Base-by-base conservation (phyloP, 202 grass and related monocot species). In the Dendrocalamus latiflorus region DNA sequence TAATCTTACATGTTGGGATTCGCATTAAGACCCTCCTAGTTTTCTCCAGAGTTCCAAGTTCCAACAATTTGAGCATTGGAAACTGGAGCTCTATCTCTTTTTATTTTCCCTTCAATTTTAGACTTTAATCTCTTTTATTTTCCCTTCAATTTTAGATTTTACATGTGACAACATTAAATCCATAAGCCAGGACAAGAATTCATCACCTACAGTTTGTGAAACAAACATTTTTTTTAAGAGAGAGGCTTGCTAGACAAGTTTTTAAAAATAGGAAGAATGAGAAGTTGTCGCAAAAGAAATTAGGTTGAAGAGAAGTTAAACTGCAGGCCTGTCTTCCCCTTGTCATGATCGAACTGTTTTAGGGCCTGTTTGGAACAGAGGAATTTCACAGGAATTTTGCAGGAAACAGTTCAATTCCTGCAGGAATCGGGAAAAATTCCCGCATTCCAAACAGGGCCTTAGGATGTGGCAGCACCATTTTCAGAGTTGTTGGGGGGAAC, bases 341-440 rank as follows among this genome's bases (percentile, higher is more conserved):
- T 75, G 82, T 93, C 95, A 88, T 87, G 86, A 56, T 91, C 70
- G 70, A 94, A 88, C 53, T 98, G 90, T 81, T 87, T 94, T 72
- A 94, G 51, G 79, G n/a, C n/a, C n/a, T n/a, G n/a, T n/a, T n/a
- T n/a, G n/a, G n/a, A n/a, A n/a, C n/a, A n/a, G n/a, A n/a, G n/a
- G n/a, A n/a, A n/a, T n/a, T n/a, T n/a, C n/a, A n/a, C n/a, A n/a
- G n/a, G n/a, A n/a, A n/a, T n/a, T n/a, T n/a, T n/a, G n/a, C n/a
- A n/a, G n/a, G n/a, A n/a, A n/a, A n/a, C n/a, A n/a, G n/a, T n/a
- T n/a, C n/a, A n/a, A n/a, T n/a, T n/a, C n/a, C n/a, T n/a, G n/a
- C n/a, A n/a, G n/a, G n/a, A n/a, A n/a, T n/a, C n/a, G n/a, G n/a
- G n/a, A n/a, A n/a, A n/a, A n/a, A n/a, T n/a, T n/a, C n/a, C n/a